Conservation (phyloP, 495 filamentous ascomycete genomes). For the Xylaria intraflava region DNA sequence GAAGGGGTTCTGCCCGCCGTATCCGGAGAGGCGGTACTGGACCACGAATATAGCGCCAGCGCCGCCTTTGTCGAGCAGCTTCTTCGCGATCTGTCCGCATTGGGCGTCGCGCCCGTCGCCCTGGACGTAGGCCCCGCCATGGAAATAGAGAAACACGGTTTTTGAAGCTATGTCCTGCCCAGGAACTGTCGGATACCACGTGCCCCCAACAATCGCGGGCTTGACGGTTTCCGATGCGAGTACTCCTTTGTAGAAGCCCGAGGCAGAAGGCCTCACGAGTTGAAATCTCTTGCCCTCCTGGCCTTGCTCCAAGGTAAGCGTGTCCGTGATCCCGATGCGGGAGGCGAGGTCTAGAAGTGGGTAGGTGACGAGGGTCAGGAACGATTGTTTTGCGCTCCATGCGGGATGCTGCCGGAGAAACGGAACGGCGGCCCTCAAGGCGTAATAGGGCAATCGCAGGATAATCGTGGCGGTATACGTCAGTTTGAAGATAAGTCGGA, state of each 20-base stretch:
- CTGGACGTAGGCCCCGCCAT: conserved; percentile 44
- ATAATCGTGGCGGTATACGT: neutral
- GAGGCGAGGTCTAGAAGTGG: conserved; percentile 1
- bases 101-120: conserved; percentile 28
- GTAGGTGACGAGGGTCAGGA: conserved; percentile 8
- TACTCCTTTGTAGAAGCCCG: conserved; percentile 9
- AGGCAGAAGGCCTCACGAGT: neutral
- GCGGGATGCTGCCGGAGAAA: neutral
- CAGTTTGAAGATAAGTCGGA: conserved; percentile 7
- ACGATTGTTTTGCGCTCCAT: conserved; percentile 15
- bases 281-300: conserved; percentile 18
- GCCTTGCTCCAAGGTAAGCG: conserved; percentile 2
- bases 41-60: conserved; percentile 20
- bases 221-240: conserved; percentile 8
- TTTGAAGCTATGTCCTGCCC: neutral
- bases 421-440: neutral
- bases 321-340: conserved; percentile 7
- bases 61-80: conserved; percentile 5
- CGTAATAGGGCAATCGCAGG: conserved; percentile 1
- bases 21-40: conserved; percentile 34
- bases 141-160: conserved; percentile 52
- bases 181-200: conserved; percentile 15
- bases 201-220: conserved; percentile 15
- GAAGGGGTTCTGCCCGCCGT: conserved; percentile 26
- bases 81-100: conserved; percentile 22